phyloP scores from a whole-genome alignment of 1,139 yeast species.

The Blastobotrys arbuscula region DNA sequence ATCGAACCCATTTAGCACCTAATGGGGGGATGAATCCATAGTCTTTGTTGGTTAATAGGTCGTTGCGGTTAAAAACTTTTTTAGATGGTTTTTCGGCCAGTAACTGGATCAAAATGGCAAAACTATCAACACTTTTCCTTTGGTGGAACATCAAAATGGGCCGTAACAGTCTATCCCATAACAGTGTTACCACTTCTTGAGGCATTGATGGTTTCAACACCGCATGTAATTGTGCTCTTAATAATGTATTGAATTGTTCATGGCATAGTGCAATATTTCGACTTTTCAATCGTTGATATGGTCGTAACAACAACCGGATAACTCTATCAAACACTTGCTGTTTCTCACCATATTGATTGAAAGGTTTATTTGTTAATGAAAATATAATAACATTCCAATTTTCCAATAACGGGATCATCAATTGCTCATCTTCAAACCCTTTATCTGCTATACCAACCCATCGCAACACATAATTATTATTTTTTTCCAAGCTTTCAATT shows the following conservation, averaged over 20 bases:
- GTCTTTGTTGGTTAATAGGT: neutral
- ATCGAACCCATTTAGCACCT: conserved; percentile 8
- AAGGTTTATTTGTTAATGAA: conserved; percentile 2
- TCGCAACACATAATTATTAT: neutral
- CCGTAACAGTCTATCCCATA: neutral
- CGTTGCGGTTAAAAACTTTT: neutral
- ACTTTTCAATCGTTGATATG: conserved; percentile 10
- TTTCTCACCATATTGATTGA: conserved; percentile 2
- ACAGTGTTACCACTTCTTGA: neutral
- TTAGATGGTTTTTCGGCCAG: neutral
- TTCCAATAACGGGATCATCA: neutral
- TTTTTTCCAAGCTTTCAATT: neutral
- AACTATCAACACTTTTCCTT: neutral
- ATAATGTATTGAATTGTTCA: neutral
- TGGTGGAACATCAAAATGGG: neutral
- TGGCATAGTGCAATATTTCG: conserved; percentile 10
- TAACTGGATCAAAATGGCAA: neutral
- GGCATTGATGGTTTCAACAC: neutral
- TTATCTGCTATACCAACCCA: neutral
- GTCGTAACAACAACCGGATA: conserved; percentile 17
- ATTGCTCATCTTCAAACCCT: neutral
- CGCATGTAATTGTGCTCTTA: neutral
- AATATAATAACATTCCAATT: conserved; percentile 8
- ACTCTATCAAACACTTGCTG: conserved; percentile 4
- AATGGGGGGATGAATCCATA: neutral